Evolutionary conservation across 352 stramenopile species (phyloP), one percentile per base, ranked within the genome.

Genomic region (Phytopythium aichiense): DNA sequence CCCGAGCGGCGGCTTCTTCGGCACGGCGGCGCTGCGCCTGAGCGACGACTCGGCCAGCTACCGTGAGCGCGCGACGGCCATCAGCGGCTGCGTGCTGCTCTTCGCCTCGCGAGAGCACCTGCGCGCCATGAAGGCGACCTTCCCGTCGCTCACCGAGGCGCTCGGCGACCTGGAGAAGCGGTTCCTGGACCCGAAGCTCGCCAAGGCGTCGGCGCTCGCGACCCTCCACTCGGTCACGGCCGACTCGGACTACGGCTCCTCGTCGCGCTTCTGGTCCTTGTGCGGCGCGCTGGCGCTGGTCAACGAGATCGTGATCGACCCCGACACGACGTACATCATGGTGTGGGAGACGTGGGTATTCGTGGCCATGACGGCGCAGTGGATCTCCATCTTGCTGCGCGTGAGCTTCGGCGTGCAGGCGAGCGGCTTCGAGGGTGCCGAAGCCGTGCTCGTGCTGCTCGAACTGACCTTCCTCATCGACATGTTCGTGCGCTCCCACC

Each of bases 281-380:
- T 43, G 54, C 23, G 23, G 45, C 28, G 58, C 51, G 23, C 23
- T 58, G 5, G 53, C 35, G 18, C 33, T 64, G 33, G 8, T 72
- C 7, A 60, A 62, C 15, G 70, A 77, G 12, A 52, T 63, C 22
- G 68, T 77, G 1, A 79, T 85, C 22, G 79, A 91, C 30, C 78
- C 81, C 3, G 76, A 90, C n/a, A 83, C 78, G 3, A 60, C 60
- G 13, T 35, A 65, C 20, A 75, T 86, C 13, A 54, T 86, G n/a
- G 66, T 58, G 1, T 90, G 81, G 81, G 81, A 90, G 66, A 76
- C 69, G 9, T 90, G 68, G 69, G 23, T 88, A 0, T 88, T 88
- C 25, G 23, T 82, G 5, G 62, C 60, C 16, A 81, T 90, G 76
- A 84, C 78, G 7, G 45, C 62, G 3, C 72, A 88, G 61, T 88